Conservation (phyloP, 257 asterid species). For the Fraxinus americana region DNA sequence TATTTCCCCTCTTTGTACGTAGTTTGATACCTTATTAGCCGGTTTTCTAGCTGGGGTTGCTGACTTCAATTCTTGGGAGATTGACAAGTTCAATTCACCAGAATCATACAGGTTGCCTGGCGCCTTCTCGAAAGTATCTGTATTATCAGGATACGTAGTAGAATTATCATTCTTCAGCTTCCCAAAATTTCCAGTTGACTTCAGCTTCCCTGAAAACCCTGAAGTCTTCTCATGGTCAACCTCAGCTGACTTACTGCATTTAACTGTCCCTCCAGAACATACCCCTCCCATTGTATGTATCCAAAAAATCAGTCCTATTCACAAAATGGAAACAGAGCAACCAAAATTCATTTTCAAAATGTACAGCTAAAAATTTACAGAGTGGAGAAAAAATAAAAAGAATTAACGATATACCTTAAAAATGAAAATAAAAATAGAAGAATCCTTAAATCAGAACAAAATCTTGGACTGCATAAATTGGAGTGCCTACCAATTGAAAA, state of each 20-base stretch:
- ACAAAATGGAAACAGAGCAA: slow-evolving; percentile 12
- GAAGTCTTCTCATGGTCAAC: slow-evolving; percentile 49
- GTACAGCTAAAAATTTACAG: background rate
- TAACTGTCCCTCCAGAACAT: slow-evolving; percentile 72
- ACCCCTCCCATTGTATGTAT: slow-evolving; percentile 77
- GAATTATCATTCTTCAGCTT: slow-evolving; percentile 48
- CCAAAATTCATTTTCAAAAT: background rate
- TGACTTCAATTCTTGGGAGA: slow-evolving; percentile 70
- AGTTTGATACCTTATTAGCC: slow-evolving; percentile 57
- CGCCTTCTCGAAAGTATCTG: slow-evolving; percentile 53
- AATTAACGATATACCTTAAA: background rate
- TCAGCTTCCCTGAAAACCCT: slow-evolving; percentile 77
- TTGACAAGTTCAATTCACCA: slow-evolving; percentile 64
- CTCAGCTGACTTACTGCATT: slow-evolving; percentile 44
- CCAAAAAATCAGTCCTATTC: slow-evolving; percentile 24
- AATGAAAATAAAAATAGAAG: background rate
- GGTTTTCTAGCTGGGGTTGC: slow-evolving; percentile 65
- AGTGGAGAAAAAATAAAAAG: background rate
- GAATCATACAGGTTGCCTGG: slow-evolving; percentile 67
- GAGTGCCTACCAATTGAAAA: background rate
- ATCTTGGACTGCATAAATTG: background rate
- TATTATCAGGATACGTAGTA: slow-evolving; percentile 50
- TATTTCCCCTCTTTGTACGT: background rate
- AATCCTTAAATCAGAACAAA: background rate
- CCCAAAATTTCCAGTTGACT: slow-evolving; percentile 50